Base-by-base conservation (phyloP, 2,329 filamentous ascomycete species). In the Trichophyton simii region DNA sequence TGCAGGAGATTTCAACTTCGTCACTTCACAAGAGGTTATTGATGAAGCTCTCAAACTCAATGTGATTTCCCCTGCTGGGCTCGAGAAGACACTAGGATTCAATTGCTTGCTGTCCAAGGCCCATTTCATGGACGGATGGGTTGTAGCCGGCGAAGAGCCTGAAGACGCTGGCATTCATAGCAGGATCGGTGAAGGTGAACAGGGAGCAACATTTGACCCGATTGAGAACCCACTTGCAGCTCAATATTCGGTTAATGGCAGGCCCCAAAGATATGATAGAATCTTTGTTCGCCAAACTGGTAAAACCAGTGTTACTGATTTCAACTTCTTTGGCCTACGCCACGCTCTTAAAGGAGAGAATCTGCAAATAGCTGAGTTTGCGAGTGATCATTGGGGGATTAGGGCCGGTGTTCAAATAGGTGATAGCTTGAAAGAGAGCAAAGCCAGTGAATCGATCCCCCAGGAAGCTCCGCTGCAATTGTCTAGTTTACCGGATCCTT, bases 151-250 rank as follows among this genome's bases (percentile, higher is more conserved):
- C 18, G 68, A 79, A 0, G 74, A 78, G 48, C 72, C 72, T 6
- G 75, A 76, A 1, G 78, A 79, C 42, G 75, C 72, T 66, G 38
- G 59, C 62, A 15, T 60, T 63, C 6, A 57, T 66, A 4, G 67
- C 70, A 9, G 73, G 78, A 15, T 63, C 0, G 79, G 78, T 34
- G 79, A 83, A 59, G 85, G 84, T 1, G 84, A 87, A 68, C 77
- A 83, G 63, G 85, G 84, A 1, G 82, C 83, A 2, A 88, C 85
- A 0, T 87, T 85, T 68, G 80, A 87, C 66, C 84, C 84, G 0
- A 72, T 72, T 1, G 72, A 72, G 4, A 88, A 88, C 66, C 69
- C 71, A 0, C 74, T 86, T 11, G 84, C 85, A 2, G 77, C 79
- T 1, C 73, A 76, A 9, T 78, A 78, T 2, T 78, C 80, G 1